phyloP scores from a whole-genome alignment of 257 asterid genomes.

The Solanum piurae region DNA sequence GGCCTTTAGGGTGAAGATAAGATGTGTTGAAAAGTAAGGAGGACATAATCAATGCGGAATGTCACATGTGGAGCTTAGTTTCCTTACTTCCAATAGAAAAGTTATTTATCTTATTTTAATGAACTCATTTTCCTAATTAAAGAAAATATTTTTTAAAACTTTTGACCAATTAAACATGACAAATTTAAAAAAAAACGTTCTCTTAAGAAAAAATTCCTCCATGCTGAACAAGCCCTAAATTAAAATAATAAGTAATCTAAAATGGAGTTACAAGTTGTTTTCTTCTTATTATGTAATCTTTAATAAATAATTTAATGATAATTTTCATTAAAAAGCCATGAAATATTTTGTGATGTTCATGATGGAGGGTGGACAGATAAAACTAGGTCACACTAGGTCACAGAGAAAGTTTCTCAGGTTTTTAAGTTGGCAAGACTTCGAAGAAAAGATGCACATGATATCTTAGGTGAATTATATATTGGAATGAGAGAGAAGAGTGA shows the following conservation, averaged over 20 bases:
- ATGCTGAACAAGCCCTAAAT: neutral
- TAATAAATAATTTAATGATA: neutral
- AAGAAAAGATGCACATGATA: neutral
- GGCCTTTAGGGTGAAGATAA: fast-evolving
- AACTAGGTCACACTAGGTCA: neutral
- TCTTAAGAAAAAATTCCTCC: neutral
- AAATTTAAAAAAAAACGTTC: neutral
- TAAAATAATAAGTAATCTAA: neutral
- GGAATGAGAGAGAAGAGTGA: too few species aligned
- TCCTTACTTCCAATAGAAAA: neutral
- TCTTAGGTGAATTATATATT: neutral
- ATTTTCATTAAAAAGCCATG: neutral
- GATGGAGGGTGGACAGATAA: neutral
- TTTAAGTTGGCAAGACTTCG: neutral
- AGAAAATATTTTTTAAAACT: neutral
- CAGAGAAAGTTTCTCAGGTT: fast-evolving
- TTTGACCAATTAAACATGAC: neutral
- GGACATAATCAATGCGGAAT: neutral
- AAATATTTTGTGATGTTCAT: neutral
- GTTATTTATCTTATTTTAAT: neutral
- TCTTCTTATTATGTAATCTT: neutral
- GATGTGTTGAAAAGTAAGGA: neutral
- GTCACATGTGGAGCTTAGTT: neutral
- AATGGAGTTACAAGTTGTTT: neutral
- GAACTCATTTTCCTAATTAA: neutral